Evolutionary conservation across 192 early-diverging fungal species (phyloP), one percentile per base, ranked within the genome.

Genomic region (Backusella tarrabulga): DNA sequence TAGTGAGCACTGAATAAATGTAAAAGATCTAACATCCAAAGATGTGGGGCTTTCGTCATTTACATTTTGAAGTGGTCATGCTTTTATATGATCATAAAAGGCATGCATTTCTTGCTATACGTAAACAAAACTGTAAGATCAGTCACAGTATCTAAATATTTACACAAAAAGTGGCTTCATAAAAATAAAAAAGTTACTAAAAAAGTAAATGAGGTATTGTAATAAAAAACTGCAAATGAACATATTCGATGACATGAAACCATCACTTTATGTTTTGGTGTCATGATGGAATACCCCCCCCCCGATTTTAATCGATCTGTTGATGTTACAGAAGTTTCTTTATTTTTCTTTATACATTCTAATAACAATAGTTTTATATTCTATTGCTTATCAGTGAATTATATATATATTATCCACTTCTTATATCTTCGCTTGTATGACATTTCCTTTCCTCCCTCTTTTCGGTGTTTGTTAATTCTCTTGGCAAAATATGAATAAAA

Each of bases 401-500:
- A 54, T 54, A 8, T 52, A 15, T 21, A 6, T 54, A 7, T 6
- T n/a, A 1, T 54, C 6, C 50, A n/a, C 19, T 17, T 54, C n/a
- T 54, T 54, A n/a, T 54, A 3, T 54, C 50, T 54, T n/a, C 50
- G 7, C 6, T 52, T 52, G 14, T 52, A 52, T 54, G 50, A 2
- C 17, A n/a, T 54, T n/a, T 21, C 50, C 50, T 54, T n/a, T 54
- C 7, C n/a, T 1, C n/a, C 8, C 5, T 54, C n/a, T 21, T 54
- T 54, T 54, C 50, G 50, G 50, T 54, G 50, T 54, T 54, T 54
- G n/a, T 54, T 54, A 54, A 54, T 54, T 54, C 50, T 54, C 50
- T 54, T 54, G 50, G 50, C 50, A 54, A 56, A 56, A 56, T 56
- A 56, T 21, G n/a, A 56, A 56, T 56, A 56, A 56, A 54, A 56